Conservation (phyloP, 768 basidiomycete genomes). For the Boletellus emodensis region DNA sequence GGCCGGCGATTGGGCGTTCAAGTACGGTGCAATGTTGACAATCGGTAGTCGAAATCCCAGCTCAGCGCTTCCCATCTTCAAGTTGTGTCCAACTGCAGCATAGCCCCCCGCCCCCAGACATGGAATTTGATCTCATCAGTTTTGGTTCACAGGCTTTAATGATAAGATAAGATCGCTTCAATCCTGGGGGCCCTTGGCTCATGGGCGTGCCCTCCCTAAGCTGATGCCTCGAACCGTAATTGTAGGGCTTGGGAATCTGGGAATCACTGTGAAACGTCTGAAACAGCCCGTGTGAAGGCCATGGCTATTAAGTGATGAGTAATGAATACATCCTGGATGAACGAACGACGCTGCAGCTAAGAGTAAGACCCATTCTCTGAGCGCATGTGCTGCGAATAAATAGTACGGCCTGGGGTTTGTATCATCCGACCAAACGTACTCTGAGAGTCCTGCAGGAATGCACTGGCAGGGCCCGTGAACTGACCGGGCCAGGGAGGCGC, state of each 20-base stretch:
- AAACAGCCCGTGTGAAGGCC: neutral
- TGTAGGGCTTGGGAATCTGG: neutral
- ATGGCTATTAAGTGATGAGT: conserved; percentile 18
- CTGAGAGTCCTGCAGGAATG: conserved; percentile 43
- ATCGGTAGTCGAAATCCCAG: conserved; percentile 50
- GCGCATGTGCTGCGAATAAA: conserved; percentile 51
- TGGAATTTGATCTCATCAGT: too few relatives aligned
- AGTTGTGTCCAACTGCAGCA: neutral
- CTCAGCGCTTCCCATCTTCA: conserved; percentile 10
- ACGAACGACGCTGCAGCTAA: conserved; percentile 13
- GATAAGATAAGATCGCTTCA: conserved; percentile 18
- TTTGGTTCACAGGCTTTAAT: too few relatives aligned
- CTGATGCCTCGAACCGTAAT: neutral
- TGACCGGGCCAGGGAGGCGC: conserved; percentile 32
- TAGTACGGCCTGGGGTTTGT: conserved; percentile 58
- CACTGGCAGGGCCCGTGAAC: conserved; percentile 49
- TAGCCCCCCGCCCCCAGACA: too few relatives aligned
- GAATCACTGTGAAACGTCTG: neutral
- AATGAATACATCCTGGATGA: conserved; percentile 20
- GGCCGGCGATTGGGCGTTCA: conserved; percentile 32
- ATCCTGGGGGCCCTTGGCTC: neutral
- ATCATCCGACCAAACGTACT: conserved; percentile 36
- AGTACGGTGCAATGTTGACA: conserved; percentile 67
- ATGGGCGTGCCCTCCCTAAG: neutral
- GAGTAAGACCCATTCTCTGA: conserved; percentile 32